These are phyloP conservation scores for Favolaschia claudopus DNA, from an alignment of 768 basidiomycete genomes.

Conservation along the genomic window DNA sequence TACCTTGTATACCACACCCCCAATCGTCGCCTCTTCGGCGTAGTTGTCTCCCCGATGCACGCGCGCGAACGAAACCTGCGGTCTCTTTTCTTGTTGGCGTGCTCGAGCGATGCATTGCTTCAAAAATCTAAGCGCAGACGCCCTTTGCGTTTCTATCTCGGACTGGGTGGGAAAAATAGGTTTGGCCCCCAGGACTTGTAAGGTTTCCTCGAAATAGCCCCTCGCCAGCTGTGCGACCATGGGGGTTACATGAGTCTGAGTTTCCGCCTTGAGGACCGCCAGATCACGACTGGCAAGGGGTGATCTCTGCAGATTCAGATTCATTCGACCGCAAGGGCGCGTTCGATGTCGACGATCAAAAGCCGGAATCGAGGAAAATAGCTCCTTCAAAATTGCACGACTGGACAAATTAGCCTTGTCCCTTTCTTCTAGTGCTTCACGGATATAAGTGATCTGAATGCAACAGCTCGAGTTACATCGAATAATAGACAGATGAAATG, in stretches of 20 bases:
- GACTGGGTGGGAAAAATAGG: slow-evolving; percentile 40
- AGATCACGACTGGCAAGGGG: slow-evolving; percentile 58
- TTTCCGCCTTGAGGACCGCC: slow-evolving; percentile 60
- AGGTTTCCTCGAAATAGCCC: slow-evolving; percentile 60
- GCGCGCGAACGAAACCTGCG: slow-evolving; percentile 27
- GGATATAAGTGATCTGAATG: slow-evolving; percentile 11
- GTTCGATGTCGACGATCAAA: not conserved
- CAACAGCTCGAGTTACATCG: not conserved
- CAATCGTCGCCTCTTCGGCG: slow-evolving; percentile 50
- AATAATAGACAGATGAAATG: not conserved
- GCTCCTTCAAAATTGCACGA: slow-evolving; percentile 10
- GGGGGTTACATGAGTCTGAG: slow-evolving; percentile 73
- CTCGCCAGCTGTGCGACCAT: slow-evolving; percentile 59
- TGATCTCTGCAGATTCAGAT: slow-evolving; percentile 26
- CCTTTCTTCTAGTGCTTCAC: slow-evolving; percentile 6
- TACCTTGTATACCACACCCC: slow-evolving; percentile 53
- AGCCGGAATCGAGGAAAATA: not conserved
- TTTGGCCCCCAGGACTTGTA: slow-evolving; percentile 60
- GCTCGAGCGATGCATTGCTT: slow-evolving; percentile 29
- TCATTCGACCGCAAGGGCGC: not conserved
- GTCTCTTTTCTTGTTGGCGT: slow-evolving; percentile 30
- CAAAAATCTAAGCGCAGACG: slow-evolving; percentile 35
- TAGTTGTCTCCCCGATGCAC: slow-evolving; percentile 31
- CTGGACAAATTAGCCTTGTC: not conserved
- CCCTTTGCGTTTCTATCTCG: slow-evolving; percentile 33